A percentile compares a stretch with the other conserved stretches of the same genome.
Evolutionary conservation across 192 early-diverging fungal species (phyloP).

Genomic region (Coemansia sp.): DNA sequence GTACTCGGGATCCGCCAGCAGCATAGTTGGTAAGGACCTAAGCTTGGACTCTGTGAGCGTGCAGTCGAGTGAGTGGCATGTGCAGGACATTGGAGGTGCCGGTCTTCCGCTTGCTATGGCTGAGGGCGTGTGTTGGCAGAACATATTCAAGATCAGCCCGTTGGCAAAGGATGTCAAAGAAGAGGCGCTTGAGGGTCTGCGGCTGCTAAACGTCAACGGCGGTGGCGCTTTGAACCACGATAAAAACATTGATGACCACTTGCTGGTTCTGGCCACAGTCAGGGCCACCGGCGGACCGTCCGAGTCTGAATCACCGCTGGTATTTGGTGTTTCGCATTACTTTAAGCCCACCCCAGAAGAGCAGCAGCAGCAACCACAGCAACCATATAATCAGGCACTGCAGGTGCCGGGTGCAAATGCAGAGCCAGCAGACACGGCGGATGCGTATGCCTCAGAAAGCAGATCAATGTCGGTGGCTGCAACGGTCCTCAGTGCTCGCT

Average conservation of each 20-base stretch:
- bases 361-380: constrained; percentile 1
- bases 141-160: constrained; percentile 15
- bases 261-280: constrained; percentile 4
- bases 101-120: background rate
- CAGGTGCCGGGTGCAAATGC: too few species aligned
- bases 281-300: too few species aligned
- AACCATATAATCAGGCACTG: background rate
- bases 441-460: too few species aligned
- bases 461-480: too few species aligned
- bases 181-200: constrained; percentile 3
- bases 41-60: constrained; percentile 7
- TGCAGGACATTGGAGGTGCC: constrained; percentile 11
- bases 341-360: background rate
- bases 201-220: constrained; percentile 24
- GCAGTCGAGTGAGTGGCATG: constrained; percentile 26
- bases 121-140: constrained; percentile 12
- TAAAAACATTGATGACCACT: too few species aligned
- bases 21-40: too few species aligned
- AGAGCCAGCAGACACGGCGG: too few species aligned
- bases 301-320: background rate
- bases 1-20: background rate
- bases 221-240: too few species aligned
- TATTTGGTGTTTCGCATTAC: constrained; percentile 6
- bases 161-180: background rate
- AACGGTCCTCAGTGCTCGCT: too few species aligned